phyloP scores from a whole-genome alignment of 169 alveolate genomes.

The Plasmodium yoelii region DNA sequence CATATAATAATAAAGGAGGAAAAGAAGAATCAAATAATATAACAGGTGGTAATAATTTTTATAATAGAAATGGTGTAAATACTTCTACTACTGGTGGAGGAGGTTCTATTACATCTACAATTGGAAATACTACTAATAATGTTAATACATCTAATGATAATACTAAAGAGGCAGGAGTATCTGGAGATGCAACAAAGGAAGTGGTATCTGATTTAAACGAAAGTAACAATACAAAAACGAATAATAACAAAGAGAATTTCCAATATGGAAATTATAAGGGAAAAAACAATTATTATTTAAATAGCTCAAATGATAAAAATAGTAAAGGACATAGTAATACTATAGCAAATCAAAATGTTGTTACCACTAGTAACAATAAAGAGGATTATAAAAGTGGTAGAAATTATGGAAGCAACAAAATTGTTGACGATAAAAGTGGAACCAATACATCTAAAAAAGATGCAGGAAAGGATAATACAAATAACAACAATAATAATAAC shows the following conservation, averaged over 20 bases:
- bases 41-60: conserved; percentile 10
- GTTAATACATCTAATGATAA: conserved; percentile 5
- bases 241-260: neutral
- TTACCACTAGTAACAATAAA: conserved; percentile 2
- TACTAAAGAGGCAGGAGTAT: neutral
- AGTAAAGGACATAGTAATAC: neutral
- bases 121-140: neutral
- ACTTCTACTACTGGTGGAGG: neutral
- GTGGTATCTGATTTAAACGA: neutral
- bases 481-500: no score
- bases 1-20: conserved; percentile 16
- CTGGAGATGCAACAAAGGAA: neutral
- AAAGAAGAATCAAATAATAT: neutral
- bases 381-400: conserved; percentile 30
- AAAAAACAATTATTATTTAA: conserved; percentile 10
- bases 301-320: neutral
- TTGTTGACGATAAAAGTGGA: conserved; percentile 23
- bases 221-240: neutral
- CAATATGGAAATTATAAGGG: neutral
- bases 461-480: conserved; percentile 18
- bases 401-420: conserved; percentile 22
- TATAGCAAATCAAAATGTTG: neutral
- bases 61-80: neutral
- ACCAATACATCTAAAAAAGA: conserved; percentile 2
- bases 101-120: neutral